phyloP scores from a whole-genome alignment of 192 early-diverging fungal genomes.

The Podila epigama region DNA sequence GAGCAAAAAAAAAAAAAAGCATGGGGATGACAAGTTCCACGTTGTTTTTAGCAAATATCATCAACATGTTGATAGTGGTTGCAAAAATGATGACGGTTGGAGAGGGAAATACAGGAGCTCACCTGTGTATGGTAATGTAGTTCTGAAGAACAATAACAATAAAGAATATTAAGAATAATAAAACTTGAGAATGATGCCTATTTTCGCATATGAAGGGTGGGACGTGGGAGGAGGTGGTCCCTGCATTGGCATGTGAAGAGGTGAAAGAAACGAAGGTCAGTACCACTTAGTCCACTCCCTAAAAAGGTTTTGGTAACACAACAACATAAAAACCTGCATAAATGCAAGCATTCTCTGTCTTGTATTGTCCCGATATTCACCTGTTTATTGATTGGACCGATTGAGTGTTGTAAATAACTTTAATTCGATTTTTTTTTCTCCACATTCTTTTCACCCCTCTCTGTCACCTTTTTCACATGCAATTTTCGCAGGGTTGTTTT shows the following conservation, averaged over 20 bases:
- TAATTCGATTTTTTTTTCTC: neutral
- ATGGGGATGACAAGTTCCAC: no score
- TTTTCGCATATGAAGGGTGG: neutral
- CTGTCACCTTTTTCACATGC: neutral
- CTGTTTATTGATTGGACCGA: neutral
- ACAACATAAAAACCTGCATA: neutral
- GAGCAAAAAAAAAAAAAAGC: no score
- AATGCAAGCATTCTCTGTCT: neutral
- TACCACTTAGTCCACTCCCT: no score
- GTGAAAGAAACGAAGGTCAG: no score
- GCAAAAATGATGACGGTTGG: no score
- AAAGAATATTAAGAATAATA: neutral
- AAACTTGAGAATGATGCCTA: neutral
- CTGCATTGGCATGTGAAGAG: conserved; percentile 4
- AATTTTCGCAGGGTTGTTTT: neutral
- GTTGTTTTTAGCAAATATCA: no score
- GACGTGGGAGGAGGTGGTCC: neutral
- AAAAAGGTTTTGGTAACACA: neutral
- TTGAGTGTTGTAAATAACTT: neutral
- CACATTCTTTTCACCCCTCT: neutral
- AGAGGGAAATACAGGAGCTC: no score
- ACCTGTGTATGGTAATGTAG: no score
- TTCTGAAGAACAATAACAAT: no score
- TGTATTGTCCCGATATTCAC: no score
- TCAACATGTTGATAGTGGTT: no score